phyloP scores from a whole-genome alignment of 202 grass and related monocot genomes.

The Setaria italica region DNA sequence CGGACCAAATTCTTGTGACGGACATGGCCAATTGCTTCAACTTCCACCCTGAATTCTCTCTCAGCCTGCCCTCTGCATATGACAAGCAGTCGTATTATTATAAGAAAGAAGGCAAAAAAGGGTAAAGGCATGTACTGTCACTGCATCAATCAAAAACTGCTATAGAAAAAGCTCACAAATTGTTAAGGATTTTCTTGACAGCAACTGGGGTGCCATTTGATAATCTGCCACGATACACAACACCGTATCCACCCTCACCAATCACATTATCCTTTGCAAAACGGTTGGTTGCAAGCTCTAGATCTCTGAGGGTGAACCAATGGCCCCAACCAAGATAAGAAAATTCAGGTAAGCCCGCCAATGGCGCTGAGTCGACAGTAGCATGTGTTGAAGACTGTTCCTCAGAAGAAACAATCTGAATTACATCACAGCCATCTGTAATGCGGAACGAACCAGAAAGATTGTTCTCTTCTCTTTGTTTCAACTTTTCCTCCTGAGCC shows the following conservation, averaged over 20 bases:
- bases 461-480: slow-evolving; percentile 58
- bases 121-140: slow-evolving; percentile 26
- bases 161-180: slow-evolving; percentile 72
- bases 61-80: slow-evolving; percentile 87
- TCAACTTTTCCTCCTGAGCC: slow-evolving; percentile 51
- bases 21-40: slow-evolving; percentile 98
- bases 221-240: slow-evolving; percentile 87
- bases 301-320: slow-evolving; percentile 96
- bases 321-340: slow-evolving; percentile 97
- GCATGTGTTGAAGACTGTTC: slow-evolving; percentile 52
- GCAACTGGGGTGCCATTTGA: slow-evolving; percentile 89
- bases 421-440: slow-evolving; percentile 47
- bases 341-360: slow-evolving; percentile 78
- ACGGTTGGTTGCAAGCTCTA: slow-evolving; percentile 78
- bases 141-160: not conserved
- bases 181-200: slow-evolving; percentile 97
- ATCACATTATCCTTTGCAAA: slow-evolving; percentile 96
- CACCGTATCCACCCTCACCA: slow-evolving; percentile 93
- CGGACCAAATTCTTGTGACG: slow-evolving; percentile 97
- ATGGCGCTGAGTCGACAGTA: slow-evolving; percentile 56
- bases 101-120: slow-evolving; percentile 37
- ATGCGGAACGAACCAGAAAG: slow-evolving; percentile 53
- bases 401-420: slow-evolving; percentile 47
- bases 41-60: slow-evolving; percentile 99
- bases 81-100: slow-evolving; percentile 28